Base-by-base conservation (phyloP, 2,329 filamentous ascomycete species). In the Apiospora aurea region DNA sequence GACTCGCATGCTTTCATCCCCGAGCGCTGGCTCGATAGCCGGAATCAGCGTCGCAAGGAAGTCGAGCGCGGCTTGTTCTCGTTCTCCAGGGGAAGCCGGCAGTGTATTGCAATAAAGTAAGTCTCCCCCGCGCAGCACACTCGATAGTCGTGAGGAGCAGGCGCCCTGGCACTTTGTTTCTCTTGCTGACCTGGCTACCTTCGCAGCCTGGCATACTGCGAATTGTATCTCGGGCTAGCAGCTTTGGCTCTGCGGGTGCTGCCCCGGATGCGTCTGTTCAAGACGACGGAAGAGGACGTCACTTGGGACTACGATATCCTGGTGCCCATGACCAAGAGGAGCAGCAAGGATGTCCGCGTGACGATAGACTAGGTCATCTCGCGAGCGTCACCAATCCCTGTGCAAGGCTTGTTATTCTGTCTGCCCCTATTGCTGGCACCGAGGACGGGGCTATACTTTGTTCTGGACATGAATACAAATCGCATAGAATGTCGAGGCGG, bases 1-100 rank as follows among this genome's bases (percentile, higher is more conserved):
- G 76, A 84, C 1, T 80, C 84, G 0, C 76, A 83, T 47, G 71
- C 75, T 0, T 86, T 83, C 70, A 66, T 74, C 2, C 84, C 84
- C 0, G 82, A 85, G 51, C 79, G 84, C 2, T 86, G 81, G 79
- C 73, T 85, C 4, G 81, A 81, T 38, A 76, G 78, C 24, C 10
- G 11, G 1, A 75, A 76, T 67, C 71, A 78, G 34, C 74, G 72
- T 34, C 77, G 78, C 7, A 80, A 80, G 66, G 74, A 77, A 1
- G 72, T 84, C 0, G 80, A 84, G 46, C 78, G 78, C 24, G 80
- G 79, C 49, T 78, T 85, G 53, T 77, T 85, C 14, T 70, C 82
- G 1, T 86, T 86, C 21, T 73, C 81, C 80, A 1, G 83, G 81
- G 64, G 85, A 83, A 1, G 78, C 79, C 24, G 67, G 4, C 6